Percentiles rank a stretch among this genome's conserved stretches.
Evolutionary conservation across 805 yeast species (phyloP).

Genomic region (Candida jianshihensis): DNA sequence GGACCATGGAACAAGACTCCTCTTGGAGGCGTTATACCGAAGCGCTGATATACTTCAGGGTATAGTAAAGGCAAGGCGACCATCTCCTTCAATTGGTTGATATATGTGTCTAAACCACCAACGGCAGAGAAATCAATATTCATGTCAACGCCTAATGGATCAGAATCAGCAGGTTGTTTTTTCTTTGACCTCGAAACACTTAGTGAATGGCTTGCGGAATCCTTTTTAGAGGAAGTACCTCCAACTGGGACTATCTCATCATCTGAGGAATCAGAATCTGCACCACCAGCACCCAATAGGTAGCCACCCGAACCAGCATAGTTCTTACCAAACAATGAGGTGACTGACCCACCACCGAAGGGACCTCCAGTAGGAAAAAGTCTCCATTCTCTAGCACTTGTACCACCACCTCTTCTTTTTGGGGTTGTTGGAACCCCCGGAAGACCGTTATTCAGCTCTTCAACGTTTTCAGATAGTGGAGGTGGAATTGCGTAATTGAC

Average conservation of each 20-base stretch:
- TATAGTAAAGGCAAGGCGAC: conserved; percentile 86
- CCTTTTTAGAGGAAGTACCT: conserved; percentile 28
- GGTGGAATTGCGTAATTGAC: conserved; percentile 83
- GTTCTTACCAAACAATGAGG: conserved; percentile 70
- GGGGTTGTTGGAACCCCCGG: conserved; percentile 19
- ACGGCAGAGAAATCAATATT: conserved; percentile 77
- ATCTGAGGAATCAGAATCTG: conserved; percentile 57
- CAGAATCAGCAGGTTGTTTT: conserved; percentile 75
- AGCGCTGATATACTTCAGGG: conserved; percentile 88
- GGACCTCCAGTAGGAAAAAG: conserved; percentile 95
- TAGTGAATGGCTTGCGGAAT: conserved; percentile 26
- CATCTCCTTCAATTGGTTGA: conserved; percentile 93
- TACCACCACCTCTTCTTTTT: conserved; percentile 31
- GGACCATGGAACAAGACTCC: conserved; percentile 98
- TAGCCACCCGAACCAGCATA: conserved; percentile 32
- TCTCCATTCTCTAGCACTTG: conserved; percentile 50
- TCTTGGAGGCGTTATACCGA: conserved; percentile 90
- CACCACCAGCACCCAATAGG: conserved; percentile 19
- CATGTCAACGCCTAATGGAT: conserved; percentile 88
- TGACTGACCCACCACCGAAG: conserved; percentile 93
- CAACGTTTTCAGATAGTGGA: conserved; percentile 43
- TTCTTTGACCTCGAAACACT: conserved; percentile 24
- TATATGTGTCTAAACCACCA: conserved; percentile 89
- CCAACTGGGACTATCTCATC: conserved; percentile 49
- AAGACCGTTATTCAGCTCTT: conserved; percentile 11